phyloP scores from a whole-genome alignment of 1,284 basidiomycete genomes.

The Tilletia walkeri region DNA sequence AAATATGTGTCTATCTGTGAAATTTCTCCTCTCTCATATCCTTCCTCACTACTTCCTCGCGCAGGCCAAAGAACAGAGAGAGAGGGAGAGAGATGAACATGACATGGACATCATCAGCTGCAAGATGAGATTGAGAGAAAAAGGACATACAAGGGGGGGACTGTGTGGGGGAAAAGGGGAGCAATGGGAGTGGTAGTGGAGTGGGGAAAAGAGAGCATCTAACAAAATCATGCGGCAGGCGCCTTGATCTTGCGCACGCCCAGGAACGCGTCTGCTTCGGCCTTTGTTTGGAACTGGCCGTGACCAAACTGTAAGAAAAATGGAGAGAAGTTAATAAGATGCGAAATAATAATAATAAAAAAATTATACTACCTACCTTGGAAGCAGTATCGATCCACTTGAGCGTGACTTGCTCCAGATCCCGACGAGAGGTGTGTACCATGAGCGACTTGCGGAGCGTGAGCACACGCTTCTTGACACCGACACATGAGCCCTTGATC shows the following conservation, averaged over 20 bases:
- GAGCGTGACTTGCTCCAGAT: conserved; percentile 91
- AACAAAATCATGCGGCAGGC: background rate
- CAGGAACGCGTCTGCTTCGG: conserved; percentile 92
- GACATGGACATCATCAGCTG: background rate
- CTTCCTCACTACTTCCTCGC: no score
- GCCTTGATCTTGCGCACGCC: conserved; percentile 62
- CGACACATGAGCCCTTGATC: conserved; percentile 73
- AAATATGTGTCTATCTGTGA: no score
- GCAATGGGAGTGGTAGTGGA: background rate
- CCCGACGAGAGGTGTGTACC: conserved; percentile 53
- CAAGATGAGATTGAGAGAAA: conserved; percentile 27
- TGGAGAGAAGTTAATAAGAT: conserved; percentile 29
- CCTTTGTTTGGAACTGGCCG: conserved; percentile 89
- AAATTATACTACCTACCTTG: conserved; percentile 60
- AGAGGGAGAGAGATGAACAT: background rate
- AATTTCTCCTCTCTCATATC: no score
- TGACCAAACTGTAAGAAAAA: conserved; percentile 62
- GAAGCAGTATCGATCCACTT: conserved; percentile 98
- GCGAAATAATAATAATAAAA: conserved; percentile 57
- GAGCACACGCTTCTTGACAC: conserved; percentile 96
- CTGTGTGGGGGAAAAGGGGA: background rate
- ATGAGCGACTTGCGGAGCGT: conserved; percentile 61
- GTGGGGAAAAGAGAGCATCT: background rate
- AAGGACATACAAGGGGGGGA: background rate
- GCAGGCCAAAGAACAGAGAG: no score